phyloP scores from a whole-genome alignment of 1,284 basidiomycete genomes.

The Sporisorium reilianum region DNA sequence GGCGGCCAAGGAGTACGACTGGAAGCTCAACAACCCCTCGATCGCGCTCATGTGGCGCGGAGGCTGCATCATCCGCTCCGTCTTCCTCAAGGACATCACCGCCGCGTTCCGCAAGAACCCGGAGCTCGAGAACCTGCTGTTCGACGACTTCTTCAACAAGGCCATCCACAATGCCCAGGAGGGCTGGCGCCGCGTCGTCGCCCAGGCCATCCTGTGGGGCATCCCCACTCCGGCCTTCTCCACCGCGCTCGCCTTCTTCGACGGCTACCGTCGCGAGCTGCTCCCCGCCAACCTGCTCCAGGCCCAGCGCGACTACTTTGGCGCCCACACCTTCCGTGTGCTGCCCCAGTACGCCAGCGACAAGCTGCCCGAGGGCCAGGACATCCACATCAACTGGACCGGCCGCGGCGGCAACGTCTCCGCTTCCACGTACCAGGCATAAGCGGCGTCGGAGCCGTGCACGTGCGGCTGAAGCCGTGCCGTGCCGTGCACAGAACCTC shows the following conservation, averaged over 20 bases:
- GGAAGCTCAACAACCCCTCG: constrained; percentile 81
- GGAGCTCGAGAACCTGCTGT: constrained; percentile 90
- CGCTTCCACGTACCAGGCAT: constrained; percentile 90
- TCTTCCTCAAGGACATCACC: constrained; percentile 73
- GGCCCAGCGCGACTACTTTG: constrained; percentile 79
- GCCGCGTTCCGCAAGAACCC: constrained; percentile 88
- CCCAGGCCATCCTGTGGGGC: constrained; percentile 97
- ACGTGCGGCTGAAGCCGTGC: too few species aligned
- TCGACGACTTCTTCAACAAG: constrained; percentile 98
- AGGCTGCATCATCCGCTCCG: constrained; percentile 90
- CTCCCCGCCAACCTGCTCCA: constrained; percentile 93
- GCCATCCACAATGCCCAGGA: constrained; percentile 92
- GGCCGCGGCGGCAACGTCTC: constrained; percentile 94
- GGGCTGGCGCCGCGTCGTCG: constrained; percentile 97
- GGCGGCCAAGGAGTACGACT: constrained; percentile 90
- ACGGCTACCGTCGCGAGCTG: constrained; percentile 89
- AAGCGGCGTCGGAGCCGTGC: constrained; percentile 64
- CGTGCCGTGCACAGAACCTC: too few species aligned
- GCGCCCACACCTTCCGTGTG: constrained; percentile 57
- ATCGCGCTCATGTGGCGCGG: constrained; percentile 99
- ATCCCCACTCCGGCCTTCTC: constrained; percentile 96
- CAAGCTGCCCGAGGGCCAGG: constrained; percentile 78
- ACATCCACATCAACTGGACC: constrained; percentile 78
- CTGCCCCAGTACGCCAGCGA: constrained; percentile 63
- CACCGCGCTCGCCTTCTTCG: constrained; percentile 98